Evolutionary conservation across 768 basidiomycete species (phyloP), one percentile per base, ranked within the genome.

Genomic region (Amanita phalloides): DNA sequence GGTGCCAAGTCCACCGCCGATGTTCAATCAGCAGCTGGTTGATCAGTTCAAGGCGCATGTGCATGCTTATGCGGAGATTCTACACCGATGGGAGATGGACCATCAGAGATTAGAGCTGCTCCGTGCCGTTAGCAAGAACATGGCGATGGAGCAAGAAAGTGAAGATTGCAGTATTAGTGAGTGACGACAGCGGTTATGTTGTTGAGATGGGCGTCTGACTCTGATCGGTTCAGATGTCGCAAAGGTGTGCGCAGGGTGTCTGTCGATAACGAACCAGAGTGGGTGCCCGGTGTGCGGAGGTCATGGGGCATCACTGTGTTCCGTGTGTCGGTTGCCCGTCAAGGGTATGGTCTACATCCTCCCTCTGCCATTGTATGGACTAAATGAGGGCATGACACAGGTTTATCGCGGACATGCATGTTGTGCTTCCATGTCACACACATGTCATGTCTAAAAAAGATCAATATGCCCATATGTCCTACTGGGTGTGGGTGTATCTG

Each of bases 281-380:
- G 56, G 64, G 1, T 86, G 79, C 59, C 58, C 64, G 23, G 60
- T 64, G 26, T 81, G 76, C 54, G 68, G 65, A 50, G 66, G 65
- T 7, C 64, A 68, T 39, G 67, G 66, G 4, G 72, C 71, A 62
- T 68, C 80, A 1, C 65, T 65, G 5, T 91, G 89, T 60, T 77
- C 85, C 0, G 74, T 90, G 14, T 90, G 89, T 62, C 75, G 86
- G 45, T 74, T 90, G 28, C 83, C 86, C 5, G 79, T 84, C 53
- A 85, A 80, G 74, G 86, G 89, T 80, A 55, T 6, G 28, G 14
- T 17, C 6, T 9, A 42, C 23, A 3, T n/a, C 4, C 11, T 43
- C 35, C 25, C 17, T 20, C 44, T 51, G 42, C 49, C 17, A 1
- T 55, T 23, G 9, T 11, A 4, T 1, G 4, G 21, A 35, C 44